Evolutionary conservation across 192 early-diverging fungal genomes (phyloP), one percentile per base, ranked within the genome.

Genomic region (Entophlyctis helioformis): DNA sequence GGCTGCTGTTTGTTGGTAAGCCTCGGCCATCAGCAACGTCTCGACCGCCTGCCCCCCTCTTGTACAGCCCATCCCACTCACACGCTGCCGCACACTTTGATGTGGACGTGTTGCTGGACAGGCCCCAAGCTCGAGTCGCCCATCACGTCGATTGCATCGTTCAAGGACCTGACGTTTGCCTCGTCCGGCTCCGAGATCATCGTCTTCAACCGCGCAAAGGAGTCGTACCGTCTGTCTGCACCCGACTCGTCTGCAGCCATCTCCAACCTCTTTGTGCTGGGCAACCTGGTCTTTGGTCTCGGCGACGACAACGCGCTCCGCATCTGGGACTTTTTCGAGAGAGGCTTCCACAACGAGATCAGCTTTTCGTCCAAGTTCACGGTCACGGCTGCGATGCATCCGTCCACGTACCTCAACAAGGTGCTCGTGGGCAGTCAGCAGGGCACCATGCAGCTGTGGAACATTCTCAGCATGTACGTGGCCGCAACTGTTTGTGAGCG

Each of bases 381-480:
- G 22, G 66, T 81, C 7, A 83, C 91, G 6, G 48, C 71, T 0
- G 51, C 94, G 10, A 64, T 97, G 34, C 96, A 99, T 48, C 96
- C 96, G 20, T 85, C 78, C 69, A 96, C 96, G 1, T 99, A 97
- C 69, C 59, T 99, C 26, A 97, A 99, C 74, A 99, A 99, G 62
- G 69, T 99, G 7, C 66, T 97, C 3, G 57, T 97, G 13, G 87
- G 74, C 21, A 87, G 85, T 53, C 73, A 68, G 12, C 77, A 96
- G 56, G 93, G 91, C 26, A 59, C 67, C 1, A 71, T 99, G 79
- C 86, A 91, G 65, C 69, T 99, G 46, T 99, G 89, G 89, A 99
- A 99, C 62, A 78, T 97, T 54, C 64, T 67, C 39, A 83, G 74
- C 21, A 57, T 68, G 72, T 71, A 61, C 22, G 48, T 69, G 36